These are phyloP conservation scores for Fraxinus dipetala DNA, from an alignment of 305 asterid genomes.

Conservation along the genomic window DNA sequence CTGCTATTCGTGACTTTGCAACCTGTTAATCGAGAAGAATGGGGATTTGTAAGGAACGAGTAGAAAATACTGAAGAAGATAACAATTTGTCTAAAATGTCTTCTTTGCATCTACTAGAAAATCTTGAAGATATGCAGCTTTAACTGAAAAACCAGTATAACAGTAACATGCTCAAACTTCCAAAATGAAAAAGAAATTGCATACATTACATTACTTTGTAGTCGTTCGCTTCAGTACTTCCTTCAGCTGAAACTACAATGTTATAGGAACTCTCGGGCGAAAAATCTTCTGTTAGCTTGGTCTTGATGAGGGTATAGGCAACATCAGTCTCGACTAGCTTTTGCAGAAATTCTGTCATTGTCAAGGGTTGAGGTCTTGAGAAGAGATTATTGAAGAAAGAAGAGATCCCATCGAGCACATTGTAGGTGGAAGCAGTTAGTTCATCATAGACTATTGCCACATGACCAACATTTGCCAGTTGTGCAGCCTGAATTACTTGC, in stretches of 20 bases:
- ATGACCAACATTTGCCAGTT: conserved; percentile 78
- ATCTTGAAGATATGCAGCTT: neutral
- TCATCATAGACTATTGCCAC: conserved; percentile 74
- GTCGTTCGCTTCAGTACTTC: conserved; percentile 57
- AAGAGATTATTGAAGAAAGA: conserved; percentile 78
- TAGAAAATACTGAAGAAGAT: neutral
- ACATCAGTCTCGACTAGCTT: conserved; percentile 63
- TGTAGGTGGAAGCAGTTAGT: conserved; percentile 41
- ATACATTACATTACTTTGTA: conserved; percentile 99
- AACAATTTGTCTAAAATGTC: neutral
- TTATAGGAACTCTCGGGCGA: conserved; percentile 75
- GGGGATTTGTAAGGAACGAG: neutral
- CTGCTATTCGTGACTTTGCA: conserved; percentile 66
- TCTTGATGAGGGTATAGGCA: conserved; percentile 75
- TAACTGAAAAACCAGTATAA: neutral
- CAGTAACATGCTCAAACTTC: conserved; percentile 5
- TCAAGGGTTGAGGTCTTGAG: conserved; percentile 58
- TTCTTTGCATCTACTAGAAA: neutral
- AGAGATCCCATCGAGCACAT: conserved; percentile 72
- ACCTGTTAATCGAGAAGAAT: conserved; percentile 42
- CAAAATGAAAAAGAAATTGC: conserved; percentile 45
- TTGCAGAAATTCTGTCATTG: conserved; percentile 60
- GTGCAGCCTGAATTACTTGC: conserved; percentile 74
- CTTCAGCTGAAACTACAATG: conserved; percentile 65
- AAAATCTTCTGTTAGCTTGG: conserved; percentile 68